These are phyloP conservation scores for Galeopsis tetrahit DNA, from an alignment of 257 asterid genomes.

Conservation along the genomic window DNA sequence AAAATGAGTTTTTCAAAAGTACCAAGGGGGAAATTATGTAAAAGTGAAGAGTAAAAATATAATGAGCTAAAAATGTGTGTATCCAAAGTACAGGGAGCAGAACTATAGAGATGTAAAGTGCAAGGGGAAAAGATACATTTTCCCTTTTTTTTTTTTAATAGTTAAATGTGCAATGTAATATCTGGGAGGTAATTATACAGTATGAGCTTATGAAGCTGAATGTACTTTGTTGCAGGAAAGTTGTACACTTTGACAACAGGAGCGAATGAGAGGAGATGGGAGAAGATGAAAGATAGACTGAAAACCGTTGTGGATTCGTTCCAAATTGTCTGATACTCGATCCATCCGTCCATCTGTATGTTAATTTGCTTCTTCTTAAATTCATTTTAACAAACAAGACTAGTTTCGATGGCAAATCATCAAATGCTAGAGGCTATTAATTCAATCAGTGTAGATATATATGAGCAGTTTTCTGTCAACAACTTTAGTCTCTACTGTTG, in stretches of 20 bases:
- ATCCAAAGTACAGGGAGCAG: no score
- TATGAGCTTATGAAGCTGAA: slow-evolving; percentile 11
- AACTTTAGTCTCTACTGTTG: slow-evolving; percentile 33
- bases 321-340: slow-evolving; percentile 54
- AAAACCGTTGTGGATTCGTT: slow-evolving; percentile 82
- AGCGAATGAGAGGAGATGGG: slow-evolving; percentile 95
- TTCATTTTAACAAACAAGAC: slow-evolving; percentile 19
- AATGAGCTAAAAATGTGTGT: no score
- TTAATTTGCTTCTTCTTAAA: not conserved
- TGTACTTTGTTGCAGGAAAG: slow-evolving; percentile 56
- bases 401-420: slow-evolving; percentile 27
- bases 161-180: no score
- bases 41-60: no score
- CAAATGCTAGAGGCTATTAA: slow-evolving; percentile 41
- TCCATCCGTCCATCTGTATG: not conserved
- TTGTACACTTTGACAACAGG: slow-evolving; percentile 91
- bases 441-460: slow-evolving; percentile 51
- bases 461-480: slow-evolving; percentile 42
- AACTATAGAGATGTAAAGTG: no score
- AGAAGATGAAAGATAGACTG: slow-evolving; percentile 84
- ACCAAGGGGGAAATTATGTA: not conserved
- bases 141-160: no score
- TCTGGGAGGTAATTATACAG: not conserved
- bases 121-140: no score
- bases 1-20: not conserved